These are phyloP conservation scores for Hanseniaspora guilliermondii DNA, from an alignment of 805 yeast species.

Conservation along the genomic window DNA sequence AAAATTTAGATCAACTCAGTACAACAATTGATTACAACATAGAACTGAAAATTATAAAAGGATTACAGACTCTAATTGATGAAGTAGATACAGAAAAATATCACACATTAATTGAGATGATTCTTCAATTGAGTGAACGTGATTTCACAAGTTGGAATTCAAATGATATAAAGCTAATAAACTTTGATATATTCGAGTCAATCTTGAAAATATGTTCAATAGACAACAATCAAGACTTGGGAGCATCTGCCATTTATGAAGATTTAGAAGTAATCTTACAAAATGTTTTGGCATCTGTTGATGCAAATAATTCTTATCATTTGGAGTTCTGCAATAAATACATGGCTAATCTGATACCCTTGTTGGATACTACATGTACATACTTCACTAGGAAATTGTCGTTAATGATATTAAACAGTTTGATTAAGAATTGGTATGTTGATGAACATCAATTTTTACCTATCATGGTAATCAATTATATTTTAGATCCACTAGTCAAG, in stretches of 20 bases:
- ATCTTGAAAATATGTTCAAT: not conserved
- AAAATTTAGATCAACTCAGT: not conserved
- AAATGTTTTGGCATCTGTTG: not conserved
- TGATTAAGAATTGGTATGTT: conserved; percentile 22
- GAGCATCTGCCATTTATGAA: not conserved
- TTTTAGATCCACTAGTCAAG: conserved; percentile 22
- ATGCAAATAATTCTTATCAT: not conserved
- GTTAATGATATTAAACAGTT: conserved; percentile 4
- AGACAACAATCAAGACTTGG: not conserved
- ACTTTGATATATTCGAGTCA: not conserved
- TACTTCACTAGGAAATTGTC: not conserved
- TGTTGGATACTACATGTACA: not conserved
- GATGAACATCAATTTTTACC: conserved; percentile 25
- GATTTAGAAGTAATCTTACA: not conserved
- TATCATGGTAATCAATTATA: conserved; percentile 17
- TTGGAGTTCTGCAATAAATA: not conserved
- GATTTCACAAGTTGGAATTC: not conserved
- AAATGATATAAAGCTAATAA: not conserved
- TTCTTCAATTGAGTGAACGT: not conserved
- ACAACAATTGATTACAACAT: not conserved
- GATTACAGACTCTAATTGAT: not conserved
- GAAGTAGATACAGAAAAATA: not conserved
- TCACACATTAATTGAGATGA: not conserved
- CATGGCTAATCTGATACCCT: not conserved
- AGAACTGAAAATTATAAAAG: not conserved